Base-by-base conservation (phyloP, 192 early-diverging fungal species). In the Podila epigama region DNA sequence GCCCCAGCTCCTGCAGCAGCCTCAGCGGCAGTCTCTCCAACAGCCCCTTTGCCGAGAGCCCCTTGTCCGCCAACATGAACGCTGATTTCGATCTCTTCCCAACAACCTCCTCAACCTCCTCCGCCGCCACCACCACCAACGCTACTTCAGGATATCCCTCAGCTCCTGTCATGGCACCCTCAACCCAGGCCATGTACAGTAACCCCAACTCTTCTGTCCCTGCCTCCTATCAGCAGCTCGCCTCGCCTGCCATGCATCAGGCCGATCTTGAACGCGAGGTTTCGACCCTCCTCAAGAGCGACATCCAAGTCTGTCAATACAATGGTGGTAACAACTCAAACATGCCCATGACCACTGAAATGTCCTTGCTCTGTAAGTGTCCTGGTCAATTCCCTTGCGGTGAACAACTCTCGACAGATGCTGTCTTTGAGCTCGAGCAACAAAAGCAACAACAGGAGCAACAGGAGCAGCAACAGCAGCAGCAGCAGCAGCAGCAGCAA, bases 341-440 rank as follows among this genome's bases (percentile, higher is more conserved):
- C 20, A 22, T 22, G n/a, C 51, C 61, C 8, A 25, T 63, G 36
- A 77, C 73, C 2, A 68, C 73, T 4, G 73, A 77, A 12, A 18
- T 77, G 35, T 77, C 73, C 5, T 28, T 68, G 22, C 27, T 77
- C 5, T 77, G 73, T 66, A 68, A 77, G 29, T 77, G 73, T 27
- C 73, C 73, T 35, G 73, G 73, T n/a, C 54, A 77, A 36, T 77
- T 68, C 51, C 73, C 73, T 5, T 77, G 73, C 41, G 72, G 72
- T 7, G 70, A 66, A 25, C 65, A 67, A 12, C 25, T 63, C n/a
- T 41, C 41, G 7, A 59, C 27, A 5, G 39, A 31, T 39, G 42
- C 7, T 8, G 32, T 41, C 16, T 39, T 51, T 53, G 35, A 58
- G 48, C 27, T 29, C 11, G 44, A 48, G 44, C 44, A 48, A 7